Conservation (phyloP, 2,329 filamentous ascomycete genomes). For the Dactylonectria macrodidyma region DNA sequence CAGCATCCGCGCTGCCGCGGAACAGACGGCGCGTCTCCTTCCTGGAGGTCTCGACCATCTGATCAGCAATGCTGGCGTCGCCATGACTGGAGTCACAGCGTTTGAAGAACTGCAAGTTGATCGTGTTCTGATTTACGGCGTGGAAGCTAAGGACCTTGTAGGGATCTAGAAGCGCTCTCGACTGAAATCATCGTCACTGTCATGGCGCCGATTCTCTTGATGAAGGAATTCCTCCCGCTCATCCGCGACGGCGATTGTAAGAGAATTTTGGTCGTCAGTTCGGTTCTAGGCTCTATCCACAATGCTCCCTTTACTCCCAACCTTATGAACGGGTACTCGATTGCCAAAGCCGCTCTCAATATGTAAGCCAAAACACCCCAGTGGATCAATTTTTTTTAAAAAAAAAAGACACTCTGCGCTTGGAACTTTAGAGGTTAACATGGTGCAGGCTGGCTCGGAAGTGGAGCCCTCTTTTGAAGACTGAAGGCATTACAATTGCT, state of each 20-base stretch:
- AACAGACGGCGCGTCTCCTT: conserved; percentile 28
- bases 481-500: conserved; percentile 39
- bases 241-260: conserved; percentile 35
- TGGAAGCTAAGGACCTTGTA: not conserved
- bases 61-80: conserved; percentile 42
- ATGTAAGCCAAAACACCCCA: conserved; percentile 11
- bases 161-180: conserved; percentile 16
- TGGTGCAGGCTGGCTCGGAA: conserved; percentile 37
- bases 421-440: not conserved
- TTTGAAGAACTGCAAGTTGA: conserved; percentile 41
- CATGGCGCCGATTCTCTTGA: conserved; percentile 9
- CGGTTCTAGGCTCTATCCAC: conserved; percentile 40
- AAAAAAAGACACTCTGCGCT: not conserved
- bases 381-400: too few relatives aligned
- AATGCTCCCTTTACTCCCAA: conserved; percentile 26
- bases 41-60: conserved; percentile 42
- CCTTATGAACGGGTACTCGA: conserved; percentile 33
- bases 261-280: conserved; percentile 38
- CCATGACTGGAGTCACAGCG: conserved; percentile 11
- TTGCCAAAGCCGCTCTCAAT: conserved; percentile 24
- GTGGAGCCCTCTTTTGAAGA: conserved; percentile 41
- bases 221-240: conserved; percentile 40
- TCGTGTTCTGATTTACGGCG: not conserved
- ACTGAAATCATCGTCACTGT: conserved; percentile 21
- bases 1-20: conserved; percentile 34